These are phyloP conservation scores for Penicillium sp. DNA, from an alignment of 2,329 filamentous ascomycete species.

Conservation along the genomic window DNA sequence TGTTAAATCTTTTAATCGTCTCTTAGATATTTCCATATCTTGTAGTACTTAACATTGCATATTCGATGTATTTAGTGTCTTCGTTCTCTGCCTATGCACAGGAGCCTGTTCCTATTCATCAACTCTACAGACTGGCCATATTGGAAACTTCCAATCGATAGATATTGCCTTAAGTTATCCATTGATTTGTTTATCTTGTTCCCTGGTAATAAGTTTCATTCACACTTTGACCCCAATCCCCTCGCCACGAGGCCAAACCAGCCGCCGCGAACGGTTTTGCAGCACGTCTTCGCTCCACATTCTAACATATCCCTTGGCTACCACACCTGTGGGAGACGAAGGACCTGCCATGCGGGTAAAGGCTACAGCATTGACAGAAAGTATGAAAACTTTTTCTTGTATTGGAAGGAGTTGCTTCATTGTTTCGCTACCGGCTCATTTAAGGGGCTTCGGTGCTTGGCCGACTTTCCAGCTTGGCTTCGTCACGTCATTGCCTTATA, in stretches of 20 bases:
- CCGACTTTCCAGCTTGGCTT: conserved; percentile 2
- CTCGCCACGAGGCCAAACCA: neutral
- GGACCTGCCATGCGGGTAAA: neutral
- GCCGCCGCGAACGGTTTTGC: neutral
- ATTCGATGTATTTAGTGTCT: no score
- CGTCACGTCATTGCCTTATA: conserved; percentile 25
- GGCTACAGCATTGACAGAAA: neutral
- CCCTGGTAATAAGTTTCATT: neutral
- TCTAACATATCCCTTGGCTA: conserved; percentile 17
- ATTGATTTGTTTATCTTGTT: neutral
- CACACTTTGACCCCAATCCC: neutral
- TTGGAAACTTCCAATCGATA: conserved; percentile 4
- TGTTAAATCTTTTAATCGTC: no score
- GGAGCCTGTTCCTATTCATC: conserved; percentile 22
- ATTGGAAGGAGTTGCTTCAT: neutral
- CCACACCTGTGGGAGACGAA: neutral
- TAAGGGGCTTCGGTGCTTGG: conserved; percentile 2
- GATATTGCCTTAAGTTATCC: neutral
- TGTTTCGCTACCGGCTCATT: neutral
- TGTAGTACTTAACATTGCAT: no score
- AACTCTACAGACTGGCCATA: conserved; percentile 11
- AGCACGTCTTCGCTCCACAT: conserved; percentile 25
- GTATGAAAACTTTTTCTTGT: neutral
- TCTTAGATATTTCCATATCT: no score
- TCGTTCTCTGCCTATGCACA: neutral